These are phyloP conservation scores for Venturia carpophila DNA, from an alignment of 2,329 filamentous ascomycete species.

Conservation along the genomic window DNA sequence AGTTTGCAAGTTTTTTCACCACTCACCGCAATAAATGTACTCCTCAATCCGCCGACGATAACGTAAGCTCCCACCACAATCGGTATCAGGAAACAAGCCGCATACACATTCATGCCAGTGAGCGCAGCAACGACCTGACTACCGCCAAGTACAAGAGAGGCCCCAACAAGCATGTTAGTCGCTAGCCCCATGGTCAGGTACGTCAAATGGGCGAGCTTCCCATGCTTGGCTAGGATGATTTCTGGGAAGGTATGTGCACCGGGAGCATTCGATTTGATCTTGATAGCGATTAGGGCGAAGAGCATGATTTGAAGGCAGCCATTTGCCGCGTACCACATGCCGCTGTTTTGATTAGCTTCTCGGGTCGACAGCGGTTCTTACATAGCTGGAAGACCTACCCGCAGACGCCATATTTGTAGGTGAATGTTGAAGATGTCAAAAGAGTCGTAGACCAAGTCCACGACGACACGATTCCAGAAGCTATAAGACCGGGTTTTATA, in stretches of 20 bases:
- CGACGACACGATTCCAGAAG: constrained; percentile 41
- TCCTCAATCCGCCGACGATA: constrained; percentile 24
- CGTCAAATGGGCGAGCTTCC: constrained; percentile 31
- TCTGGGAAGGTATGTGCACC: constrained; percentile 39
- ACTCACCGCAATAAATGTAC: constrained; percentile 27
- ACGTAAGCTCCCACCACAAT: constrained; percentile 26
- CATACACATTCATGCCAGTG: constrained; percentile 25
- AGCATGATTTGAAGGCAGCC: constrained; percentile 36
- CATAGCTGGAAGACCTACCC: constrained; percentile 21
- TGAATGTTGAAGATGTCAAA: constrained; percentile 34
- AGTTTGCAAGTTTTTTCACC: constrained; percentile 32
- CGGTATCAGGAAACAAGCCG: constrained; percentile 24
- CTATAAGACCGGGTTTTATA: constrained; percentile 41
- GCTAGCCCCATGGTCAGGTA: constrained; percentile 36
- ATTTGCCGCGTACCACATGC: constrained; percentile 38
- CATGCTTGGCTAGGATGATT: constrained; percentile 35
- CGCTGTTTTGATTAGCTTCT: constrained; percentile 16
- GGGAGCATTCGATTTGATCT: constrained; percentile 36
- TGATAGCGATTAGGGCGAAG: constrained; percentile 36
- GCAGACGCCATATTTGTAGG: constrained; percentile 36
- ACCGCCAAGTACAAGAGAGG: constrained; percentile 34
- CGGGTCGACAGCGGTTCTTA: too few species aligned
- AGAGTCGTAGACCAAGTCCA: constrained; percentile 45
- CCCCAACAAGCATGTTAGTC: constrained; percentile 37
- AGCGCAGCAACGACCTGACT: constrained; percentile 34